Evolutionary conservation across 169 alveolate genomes (phyloP).

Genomic region (Cyclospora cayetanensis): DNA sequence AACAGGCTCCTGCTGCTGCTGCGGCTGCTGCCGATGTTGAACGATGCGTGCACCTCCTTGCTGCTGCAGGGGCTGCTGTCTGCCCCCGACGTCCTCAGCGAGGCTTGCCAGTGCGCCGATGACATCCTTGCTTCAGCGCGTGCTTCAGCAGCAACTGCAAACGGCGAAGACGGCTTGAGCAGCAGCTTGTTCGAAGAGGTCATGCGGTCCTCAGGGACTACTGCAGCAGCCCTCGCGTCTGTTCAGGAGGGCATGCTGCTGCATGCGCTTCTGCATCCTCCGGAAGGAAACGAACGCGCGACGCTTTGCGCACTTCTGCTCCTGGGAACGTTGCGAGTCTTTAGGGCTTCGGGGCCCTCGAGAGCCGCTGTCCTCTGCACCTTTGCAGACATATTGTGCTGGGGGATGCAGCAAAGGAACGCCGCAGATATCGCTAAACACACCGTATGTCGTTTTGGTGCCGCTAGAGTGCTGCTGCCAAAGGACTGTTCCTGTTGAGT

Average conservation of each 20-base stretch:
- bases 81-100: neutral
- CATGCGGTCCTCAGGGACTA: neutral
- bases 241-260: neutral
- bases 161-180: neutral
- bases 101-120: slow-evolving; percentile 9
- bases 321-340: neutral
- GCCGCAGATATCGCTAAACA: neutral
- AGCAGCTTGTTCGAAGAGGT: slow-evolving; percentile 36
- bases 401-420: neutral
- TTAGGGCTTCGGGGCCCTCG: slow-evolving; percentile 38
- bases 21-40: slow-evolving; percentile 32
- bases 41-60: neutral
- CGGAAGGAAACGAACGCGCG: slow-evolving; percentile 7
- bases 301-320: neutral
- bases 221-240: neutral
- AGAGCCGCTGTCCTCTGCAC: neutral
- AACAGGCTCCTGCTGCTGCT: slow-evolving; percentile 50
- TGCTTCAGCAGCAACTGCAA: neutral
- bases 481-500: neutral
- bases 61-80: slow-evolving; percentile 43
- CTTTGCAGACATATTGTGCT: neutral
- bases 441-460: neutral
- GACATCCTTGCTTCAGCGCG: neutral
- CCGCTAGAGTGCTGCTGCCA: neutral
- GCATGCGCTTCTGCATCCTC: neutral